Evolutionary conservation across 805 yeast genomes (phyloP), one percentile per base, ranked within the genome.

Genomic region (Zygoascus flipseniorum): DNA sequence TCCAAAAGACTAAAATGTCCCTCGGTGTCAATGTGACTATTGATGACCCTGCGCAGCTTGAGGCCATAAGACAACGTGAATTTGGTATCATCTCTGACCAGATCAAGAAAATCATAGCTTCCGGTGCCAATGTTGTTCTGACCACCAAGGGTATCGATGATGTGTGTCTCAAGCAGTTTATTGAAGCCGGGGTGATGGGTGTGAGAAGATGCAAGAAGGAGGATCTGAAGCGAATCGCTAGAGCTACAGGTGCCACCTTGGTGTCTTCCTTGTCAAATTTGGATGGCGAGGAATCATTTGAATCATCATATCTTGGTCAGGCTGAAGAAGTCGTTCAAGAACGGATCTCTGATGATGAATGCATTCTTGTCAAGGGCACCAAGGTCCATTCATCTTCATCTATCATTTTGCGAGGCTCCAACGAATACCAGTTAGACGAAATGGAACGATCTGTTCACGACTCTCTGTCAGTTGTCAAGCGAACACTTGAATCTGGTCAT

Each of bases 401-500:
- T 14, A 87, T 93, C 60, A 82, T 93, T 58, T 76, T 93, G 63
- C 85, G 99, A 71, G 99, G 99, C 53, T 84, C 98, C 55, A 93
- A 93, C 69, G 76, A 93, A 69, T 93, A 86, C 69, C 84, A 95
- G 43, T 78, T 93, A 60, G 99, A 93, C 72, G 99, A 93, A 75
- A 92, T 95, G 98, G 97, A 93, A 73, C 82, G 99, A 71, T 89
- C 98, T 0, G 71, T 95, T 56, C 97, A 89, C 65, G 99, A 93
- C 69, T 87, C 98, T 2, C 76, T 93, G 59, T 83, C 89, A 46
- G 99, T 93, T 39, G 96, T 93, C 39, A 93, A 93, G 75, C 83
- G 99, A 68, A 89, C 98, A 11, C 78, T 95, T 60, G 99, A 93
- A 71, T 82, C 92, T 64, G 98, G 97, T 19, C 73, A 79, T 60